phyloP scores from a whole-genome alignment of 495 filamentous ascomycete species.

The Podospora anserina region DNA sequence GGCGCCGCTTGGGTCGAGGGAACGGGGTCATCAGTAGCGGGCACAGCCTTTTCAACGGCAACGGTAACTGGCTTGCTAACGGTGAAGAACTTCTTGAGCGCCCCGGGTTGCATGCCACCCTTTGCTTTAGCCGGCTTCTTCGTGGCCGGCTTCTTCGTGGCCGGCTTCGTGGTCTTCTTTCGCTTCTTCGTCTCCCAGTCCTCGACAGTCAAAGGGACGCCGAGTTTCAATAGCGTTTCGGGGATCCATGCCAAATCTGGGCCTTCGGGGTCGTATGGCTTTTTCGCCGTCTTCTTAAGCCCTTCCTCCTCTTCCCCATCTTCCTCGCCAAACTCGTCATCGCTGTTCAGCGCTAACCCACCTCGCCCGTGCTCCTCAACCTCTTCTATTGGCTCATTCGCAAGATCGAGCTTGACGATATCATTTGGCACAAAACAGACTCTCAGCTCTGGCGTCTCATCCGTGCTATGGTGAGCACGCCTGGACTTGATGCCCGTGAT shows the following conservation, averaged over 20 bases:
- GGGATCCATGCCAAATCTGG: conserved; percentile 72
- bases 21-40: conserved; percentile 10
- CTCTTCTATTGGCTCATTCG: conserved; percentile 61
- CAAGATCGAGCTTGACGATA: conserved; percentile 73
- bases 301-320: conserved; percentile 41
- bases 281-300: conserved; percentile 39
- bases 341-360: conserved; percentile 51
- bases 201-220: conserved; percentile 68
- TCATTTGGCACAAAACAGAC: conserved; percentile 72
- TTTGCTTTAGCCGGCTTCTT: conserved; percentile 29
- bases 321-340: conserved; percentile 54
- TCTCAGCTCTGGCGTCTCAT: conserved; percentile 70
- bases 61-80: conserved; percentile 33
- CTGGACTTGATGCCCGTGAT: conserved; percentile 61
- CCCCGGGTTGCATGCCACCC: conserved; percentile 26
- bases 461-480: conserved; percentile 68
- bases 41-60: neutral
- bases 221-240: conserved; percentile 64
- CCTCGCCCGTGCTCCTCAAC: conserved; percentile 44
- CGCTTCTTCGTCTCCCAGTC: conserved; percentile 68
- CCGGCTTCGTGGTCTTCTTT: conserved; percentile 37
- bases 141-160: conserved; percentile 22
- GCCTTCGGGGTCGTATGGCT: conserved; percentile 65
- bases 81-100: conserved; percentile 39
- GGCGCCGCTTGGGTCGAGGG: neutral